Conservation (phyloP, 1,284 basidiomycete species). For the Moesziomyces sp. region DNA sequence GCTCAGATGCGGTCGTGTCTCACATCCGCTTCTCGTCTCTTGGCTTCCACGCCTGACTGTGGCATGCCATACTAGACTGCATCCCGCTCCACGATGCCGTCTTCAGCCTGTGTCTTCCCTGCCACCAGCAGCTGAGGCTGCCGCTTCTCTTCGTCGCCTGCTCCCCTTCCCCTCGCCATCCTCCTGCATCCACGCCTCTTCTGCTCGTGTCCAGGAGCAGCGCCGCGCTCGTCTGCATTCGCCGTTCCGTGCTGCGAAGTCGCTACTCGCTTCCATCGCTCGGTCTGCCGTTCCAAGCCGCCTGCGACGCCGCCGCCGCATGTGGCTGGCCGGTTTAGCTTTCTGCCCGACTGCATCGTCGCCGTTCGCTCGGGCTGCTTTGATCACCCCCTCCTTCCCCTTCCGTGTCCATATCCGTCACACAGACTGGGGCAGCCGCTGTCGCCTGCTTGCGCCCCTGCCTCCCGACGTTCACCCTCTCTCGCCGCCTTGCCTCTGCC, state of each 20-base stretch:
- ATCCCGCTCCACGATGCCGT: background rate
- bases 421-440: too few relatives aligned
- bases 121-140: background rate
- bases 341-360: background rate
- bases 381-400: background rate
- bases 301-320: background rate
- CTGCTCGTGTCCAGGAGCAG: background rate
- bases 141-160: background rate
- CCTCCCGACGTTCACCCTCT: background rate
- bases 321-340: background rate
- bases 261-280: background rate
- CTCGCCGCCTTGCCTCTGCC: background rate
- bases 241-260: background rate
- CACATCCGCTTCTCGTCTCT: constrained; percentile 14
- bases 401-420: background rate
- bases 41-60: constrained; percentile 30
- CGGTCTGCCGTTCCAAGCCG: background rate
- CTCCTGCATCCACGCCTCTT: background rate
- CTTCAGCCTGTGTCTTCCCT: background rate
- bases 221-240: background rate
- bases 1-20: constrained; percentile 27
- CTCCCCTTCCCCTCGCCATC: background rate
- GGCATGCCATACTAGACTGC: constrained; percentile 9
- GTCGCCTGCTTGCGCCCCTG: too few relatives aligned
- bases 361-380: background rate